Conservation (phyloP, 305 asterid species). For the Fraxinus sp. region DNA sequence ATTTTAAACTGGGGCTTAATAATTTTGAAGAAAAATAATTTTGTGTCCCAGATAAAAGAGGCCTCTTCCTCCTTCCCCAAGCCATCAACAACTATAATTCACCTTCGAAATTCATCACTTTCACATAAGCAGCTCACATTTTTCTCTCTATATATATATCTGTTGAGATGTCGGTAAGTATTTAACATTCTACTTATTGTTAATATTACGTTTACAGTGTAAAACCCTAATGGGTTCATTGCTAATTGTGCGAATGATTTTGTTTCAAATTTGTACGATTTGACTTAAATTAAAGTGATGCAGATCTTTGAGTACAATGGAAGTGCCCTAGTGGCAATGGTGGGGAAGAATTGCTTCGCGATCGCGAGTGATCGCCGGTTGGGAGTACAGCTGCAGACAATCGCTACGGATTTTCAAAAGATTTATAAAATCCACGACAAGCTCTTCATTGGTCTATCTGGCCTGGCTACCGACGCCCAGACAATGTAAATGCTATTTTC, state of each 20-base stretch:
- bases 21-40: no score
- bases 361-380: constrained; percentile 90
- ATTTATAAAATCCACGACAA: constrained; percentile 75
- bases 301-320: constrained; percentile 99
- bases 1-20: no score
- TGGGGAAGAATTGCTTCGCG: constrained; percentile 93
- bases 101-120: background rate
- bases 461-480: constrained; percentile 85
- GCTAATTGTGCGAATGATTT: background rate
- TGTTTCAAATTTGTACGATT: background rate
- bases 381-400: constrained; percentile 88
- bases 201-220: background rate
- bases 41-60: background rate
- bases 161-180: constrained; percentile 45
- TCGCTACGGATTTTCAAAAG: constrained; percentile 84
- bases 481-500: constrained; percentile 50
- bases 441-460: constrained; percentile 86
- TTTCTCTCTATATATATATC: constrained; percentile 19
- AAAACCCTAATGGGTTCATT: constrained; percentile 22
- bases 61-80: constrained; percentile 26
- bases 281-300: constrained; percentile 12
- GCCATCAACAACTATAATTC: constrained; percentile 10
- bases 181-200: background rate
- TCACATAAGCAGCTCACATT: background rate
- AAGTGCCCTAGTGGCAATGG: constrained; percentile 97